These are phyloP conservation scores for Syzygium syzygioides DNA, from an alignment of 441 rosid genomes.

Conservation along the genomic window DNA sequence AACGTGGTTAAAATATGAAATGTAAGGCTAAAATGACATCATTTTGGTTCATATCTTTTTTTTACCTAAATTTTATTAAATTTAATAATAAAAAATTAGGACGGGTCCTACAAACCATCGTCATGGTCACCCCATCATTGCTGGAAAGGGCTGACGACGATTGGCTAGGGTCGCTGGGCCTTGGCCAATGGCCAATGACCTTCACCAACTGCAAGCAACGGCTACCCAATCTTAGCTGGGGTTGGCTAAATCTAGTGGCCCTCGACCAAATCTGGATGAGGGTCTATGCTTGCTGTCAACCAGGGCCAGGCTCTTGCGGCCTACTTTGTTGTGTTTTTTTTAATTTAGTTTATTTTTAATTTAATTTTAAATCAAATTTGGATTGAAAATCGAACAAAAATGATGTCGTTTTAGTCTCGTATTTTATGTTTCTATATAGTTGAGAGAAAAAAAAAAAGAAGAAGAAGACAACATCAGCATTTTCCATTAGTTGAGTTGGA, in stretches of 20 bases:
- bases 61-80: not conserved
- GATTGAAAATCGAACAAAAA: not conserved
- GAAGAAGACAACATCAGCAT: not conserved
- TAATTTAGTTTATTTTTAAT: not conserved
- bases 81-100: not conserved
- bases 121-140: no score
- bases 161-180: not conserved
- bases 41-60: not conserved
- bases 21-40: not conserved
- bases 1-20: not conserved
- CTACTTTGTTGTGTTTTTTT: not conserved
- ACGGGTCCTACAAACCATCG: not conserved
- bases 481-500: not conserved
- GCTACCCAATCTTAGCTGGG: not conserved
- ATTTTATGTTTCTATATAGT: not conserved
- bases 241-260: not conserved
- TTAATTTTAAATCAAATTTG: not conserved
- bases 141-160: no score
- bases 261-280: not conserved
- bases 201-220: accelerated
- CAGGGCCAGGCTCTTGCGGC: not conserved
- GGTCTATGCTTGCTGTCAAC: no score
- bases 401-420: not conserved
- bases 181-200: not conserved
- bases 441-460: not conserved